These are phyloP conservation scores for Trichophyton rubrum DNA, from an alignment of 2,329 filamentous ascomycete genomes.

Conservation along the genomic window DNA sequence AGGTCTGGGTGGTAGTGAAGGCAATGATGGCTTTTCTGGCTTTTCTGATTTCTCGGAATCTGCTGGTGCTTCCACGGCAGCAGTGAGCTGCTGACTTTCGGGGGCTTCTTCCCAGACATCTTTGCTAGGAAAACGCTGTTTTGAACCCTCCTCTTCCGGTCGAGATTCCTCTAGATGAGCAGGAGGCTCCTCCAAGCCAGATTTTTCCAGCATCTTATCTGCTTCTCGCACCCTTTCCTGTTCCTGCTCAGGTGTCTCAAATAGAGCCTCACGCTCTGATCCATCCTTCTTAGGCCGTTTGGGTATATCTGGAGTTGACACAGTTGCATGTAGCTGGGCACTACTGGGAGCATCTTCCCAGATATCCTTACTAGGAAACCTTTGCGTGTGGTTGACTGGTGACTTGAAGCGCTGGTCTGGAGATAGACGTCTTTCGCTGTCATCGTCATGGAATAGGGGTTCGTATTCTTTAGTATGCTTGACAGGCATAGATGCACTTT, in stretches of 20 bases:
- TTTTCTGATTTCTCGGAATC: constrained; percentile 2
- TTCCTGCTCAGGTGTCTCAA: constrained; percentile 39
- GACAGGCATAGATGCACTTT: constrained; percentile 47
- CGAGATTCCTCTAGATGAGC: constrained; percentile 16
- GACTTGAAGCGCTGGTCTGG: constrained; percentile 44
- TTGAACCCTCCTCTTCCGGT: constrained; percentile 27
- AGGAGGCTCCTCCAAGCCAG: constrained; percentile 25
- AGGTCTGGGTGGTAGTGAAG: constrained; percentile 22
- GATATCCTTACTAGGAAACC: constrained; percentile 88
- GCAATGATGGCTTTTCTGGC: constrained; percentile 22
- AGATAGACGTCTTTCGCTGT: constrained; percentile 30
- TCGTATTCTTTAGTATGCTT: constrained; percentile 92
- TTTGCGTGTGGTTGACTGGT: constrained; percentile 45
- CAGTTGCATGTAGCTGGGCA: constrained; percentile 61
- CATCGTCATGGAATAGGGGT: constrained; percentile 75
- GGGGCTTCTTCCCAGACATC: constrained; percentile 94
- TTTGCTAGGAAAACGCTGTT: constrained; percentile 72
- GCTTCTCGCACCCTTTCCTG: constrained; percentile 20
- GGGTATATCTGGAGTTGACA: constrained; percentile 62
- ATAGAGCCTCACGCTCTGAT: constrained; percentile 23
- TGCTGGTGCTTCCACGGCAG: constrained; percentile 52
- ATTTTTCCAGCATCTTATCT: constrained; percentile 27
- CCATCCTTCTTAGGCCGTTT: constrained; percentile 28
- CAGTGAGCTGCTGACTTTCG: constrained; percentile 66
- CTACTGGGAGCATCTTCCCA: constrained; percentile 95